Evolutionary conservation across 2,329 filamentous ascomycete genomes (phyloP).

Genomic region (Sporothrix curviconia): DNA sequence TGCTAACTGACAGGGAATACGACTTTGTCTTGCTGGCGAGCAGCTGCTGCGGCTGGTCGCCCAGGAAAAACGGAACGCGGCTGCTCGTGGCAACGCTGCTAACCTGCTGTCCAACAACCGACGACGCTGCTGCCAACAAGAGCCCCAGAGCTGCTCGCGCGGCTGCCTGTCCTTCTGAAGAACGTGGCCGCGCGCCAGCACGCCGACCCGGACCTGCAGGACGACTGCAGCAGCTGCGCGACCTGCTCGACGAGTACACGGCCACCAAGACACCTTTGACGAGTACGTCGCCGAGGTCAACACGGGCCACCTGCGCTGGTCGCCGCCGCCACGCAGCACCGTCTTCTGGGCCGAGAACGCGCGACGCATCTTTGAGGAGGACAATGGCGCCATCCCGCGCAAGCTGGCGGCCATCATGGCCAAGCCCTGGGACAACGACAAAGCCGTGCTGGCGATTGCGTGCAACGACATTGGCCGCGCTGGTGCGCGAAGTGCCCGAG

Average conservation of each 20-base stretch:
- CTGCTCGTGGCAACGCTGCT: slow-evolving; percentile 82
- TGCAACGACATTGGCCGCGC: slow-evolving; percentile 85
- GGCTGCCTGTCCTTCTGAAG: slow-evolving; percentile 63
- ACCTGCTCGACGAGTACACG: slow-evolving; percentile 60
- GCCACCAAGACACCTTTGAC: slow-evolving; percentile 73
- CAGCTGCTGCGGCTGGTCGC: slow-evolving; percentile 84
- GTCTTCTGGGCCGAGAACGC: slow-evolving; percentile 92
- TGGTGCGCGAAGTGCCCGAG: slow-evolving; percentile 87
- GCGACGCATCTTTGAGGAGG: slow-evolving; percentile 74
- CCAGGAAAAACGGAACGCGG: slow-evolving; percentile 96
- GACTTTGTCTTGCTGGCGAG: slow-evolving; percentile 87
- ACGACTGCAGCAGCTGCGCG: slow-evolving; percentile 56
- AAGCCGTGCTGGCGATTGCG: slow-evolving; percentile 83
- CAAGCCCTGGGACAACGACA: slow-evolving; percentile 69
- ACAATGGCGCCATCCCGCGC: slow-evolving; percentile 70
- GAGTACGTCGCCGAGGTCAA: slow-evolving; percentile 85
- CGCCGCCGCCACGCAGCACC: slow-evolving; percentile 77
- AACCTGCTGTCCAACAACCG: slow-evolving; percentile 71
- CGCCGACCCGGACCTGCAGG: slow-evolving; percentile 56
- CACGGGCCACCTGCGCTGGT: slow-evolving; percentile 85
- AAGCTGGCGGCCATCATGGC: slow-evolving; percentile 79
- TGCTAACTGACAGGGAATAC: slow-evolving; percentile 66
- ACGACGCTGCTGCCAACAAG: slow-evolving; percentile 70
- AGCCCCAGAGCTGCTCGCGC: slow-evolving; percentile 82
- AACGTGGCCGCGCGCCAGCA: slow-evolving; percentile 58